Evolutionary conservation across 2,329 filamentous ascomycete species (phyloP).

Genomic region (Hortaea werneckii): DNA sequence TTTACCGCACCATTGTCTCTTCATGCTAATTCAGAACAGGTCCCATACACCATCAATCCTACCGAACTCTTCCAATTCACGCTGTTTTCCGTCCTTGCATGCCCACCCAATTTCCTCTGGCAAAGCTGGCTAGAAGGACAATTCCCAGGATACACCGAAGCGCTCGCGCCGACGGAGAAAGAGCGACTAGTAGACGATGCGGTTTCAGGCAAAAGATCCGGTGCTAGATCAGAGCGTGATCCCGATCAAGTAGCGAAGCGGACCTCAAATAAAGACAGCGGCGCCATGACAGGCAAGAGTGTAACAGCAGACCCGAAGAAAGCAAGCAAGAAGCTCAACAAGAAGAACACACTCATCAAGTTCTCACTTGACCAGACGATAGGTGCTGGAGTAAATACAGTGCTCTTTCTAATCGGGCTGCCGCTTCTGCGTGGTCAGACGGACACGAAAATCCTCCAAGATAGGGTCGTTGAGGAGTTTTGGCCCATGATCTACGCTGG

Average conservation of each 20-base stretch:
- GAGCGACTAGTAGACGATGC: constrained; percentile 20
- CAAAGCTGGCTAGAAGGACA: constrained; percentile 65
- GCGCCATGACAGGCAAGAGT: constrained; percentile 15
- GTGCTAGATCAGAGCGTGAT: constrained; percentile 9
- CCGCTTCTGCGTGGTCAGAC: constrained; percentile 41
- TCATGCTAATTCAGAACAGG: constrained; percentile 12
- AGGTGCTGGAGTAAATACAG: constrained; percentile 54
- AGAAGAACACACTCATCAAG: constrained; percentile 57
- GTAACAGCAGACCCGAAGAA: not conserved
- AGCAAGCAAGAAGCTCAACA: constrained; percentile 31
- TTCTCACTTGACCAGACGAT: constrained; percentile 59
- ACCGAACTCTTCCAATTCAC: constrained; percentile 66
- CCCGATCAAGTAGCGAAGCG: not conserved
- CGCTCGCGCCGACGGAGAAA: constrained; percentile 19
- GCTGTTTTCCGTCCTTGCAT: constrained; percentile 60
- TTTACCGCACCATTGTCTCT: not conserved
- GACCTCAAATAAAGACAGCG: not conserved
- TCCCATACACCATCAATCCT: constrained; percentile 45
- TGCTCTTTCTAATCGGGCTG: constrained; percentile 52
- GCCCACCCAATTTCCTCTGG: constrained; percentile 80
- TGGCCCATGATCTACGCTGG: constrained; percentile 55
- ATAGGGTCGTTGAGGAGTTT: constrained; percentile 17
- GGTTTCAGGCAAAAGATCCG: constrained; percentile 14
- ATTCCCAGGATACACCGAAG: constrained; percentile 56
- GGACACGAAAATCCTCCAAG: constrained; percentile 4